A percentile compares a stretch with the other conserved stretches of the same genome.
phyloP scores from a whole-genome alignment of 108 stramenopile genomes.

The Bacterosira constricta region DNA sequence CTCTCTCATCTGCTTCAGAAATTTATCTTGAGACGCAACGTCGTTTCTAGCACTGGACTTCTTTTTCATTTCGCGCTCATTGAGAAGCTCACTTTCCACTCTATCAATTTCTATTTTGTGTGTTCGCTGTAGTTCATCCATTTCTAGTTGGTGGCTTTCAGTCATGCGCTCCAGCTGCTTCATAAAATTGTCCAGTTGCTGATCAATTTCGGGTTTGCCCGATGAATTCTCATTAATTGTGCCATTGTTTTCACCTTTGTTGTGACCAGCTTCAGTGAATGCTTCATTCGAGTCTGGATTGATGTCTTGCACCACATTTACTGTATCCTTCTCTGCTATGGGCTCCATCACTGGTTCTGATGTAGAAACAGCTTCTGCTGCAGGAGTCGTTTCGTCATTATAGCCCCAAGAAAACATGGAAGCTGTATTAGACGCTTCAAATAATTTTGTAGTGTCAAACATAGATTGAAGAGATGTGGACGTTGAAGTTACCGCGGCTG shows the following conservation, averaged over 20 bases:
- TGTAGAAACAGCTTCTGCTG: not conserved
- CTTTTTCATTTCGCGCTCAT: conserved; percentile 37
- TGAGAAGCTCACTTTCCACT: conserved; percentile 22
- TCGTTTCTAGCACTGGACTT: conserved; percentile 43
- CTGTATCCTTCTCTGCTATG: too few species aligned
- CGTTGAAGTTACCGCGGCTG: not conserved
- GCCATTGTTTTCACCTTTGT: not conserved
- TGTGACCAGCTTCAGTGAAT: not conserved
- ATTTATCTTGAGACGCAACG: conserved; percentile 50
- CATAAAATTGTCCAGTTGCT: conserved; percentile 68
- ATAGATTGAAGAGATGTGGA: not conserved
- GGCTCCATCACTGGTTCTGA: not conserved
- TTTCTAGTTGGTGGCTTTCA: conserved; percentile 71
- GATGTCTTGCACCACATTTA: too few species aligned
- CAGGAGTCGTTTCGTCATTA: not conserved
- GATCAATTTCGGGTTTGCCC: not conserved
- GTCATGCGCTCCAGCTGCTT: conserved; percentile 78
- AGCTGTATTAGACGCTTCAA: conserved; percentile 16
- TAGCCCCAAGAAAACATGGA: conserved; percentile 25
- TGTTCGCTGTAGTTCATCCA: conserved; percentile 49
- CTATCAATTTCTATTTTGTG: conserved; percentile 49
- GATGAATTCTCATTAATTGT: not conserved
- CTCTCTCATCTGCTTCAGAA: conserved; percentile 46
- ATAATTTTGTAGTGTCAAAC: conserved; percentile 1
- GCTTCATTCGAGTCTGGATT: too few species aligned